These are phyloP conservation scores for Carpinus fangiana DNA, from an alignment of 306 rosid genomes.

Conservation along the genomic window DNA sequence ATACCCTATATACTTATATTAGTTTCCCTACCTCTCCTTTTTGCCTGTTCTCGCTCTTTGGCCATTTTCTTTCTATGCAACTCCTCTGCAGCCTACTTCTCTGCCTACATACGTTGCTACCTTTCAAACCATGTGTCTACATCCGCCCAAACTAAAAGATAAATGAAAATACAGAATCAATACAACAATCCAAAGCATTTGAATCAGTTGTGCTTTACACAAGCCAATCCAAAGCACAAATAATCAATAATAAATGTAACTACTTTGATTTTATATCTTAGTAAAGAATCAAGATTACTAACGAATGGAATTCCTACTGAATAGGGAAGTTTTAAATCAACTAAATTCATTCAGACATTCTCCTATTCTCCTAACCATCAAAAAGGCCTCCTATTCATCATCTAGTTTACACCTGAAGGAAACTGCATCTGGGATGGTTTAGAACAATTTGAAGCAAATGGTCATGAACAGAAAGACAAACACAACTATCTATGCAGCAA, in stretches of 20 bases:
- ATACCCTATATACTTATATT: too few relatives aligned
- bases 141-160: too few relatives aligned
- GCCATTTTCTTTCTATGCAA: too few relatives aligned
- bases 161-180: too few relatives aligned
- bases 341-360: slow-evolving; percentile 28
- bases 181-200: not conserved
- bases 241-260: slow-evolving; percentile 29
- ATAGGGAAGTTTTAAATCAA: slow-evolving; percentile 19
- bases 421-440: slow-evolving; percentile 47
- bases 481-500: slow-evolving; percentile 19
- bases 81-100: slow-evolving; percentile 92
- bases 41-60: too few relatives aligned
- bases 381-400: slow-evolving; percentile 37
- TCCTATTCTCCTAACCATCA: slow-evolving; percentile 20
- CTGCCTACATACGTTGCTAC: slow-evolving; percentile 52
- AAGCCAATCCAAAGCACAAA: too few relatives aligned
- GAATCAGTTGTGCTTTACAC: too few relatives aligned
- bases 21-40: too few relatives aligned
- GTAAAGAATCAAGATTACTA: slow-evolving; percentile 28
- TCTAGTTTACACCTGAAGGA: slow-evolving; percentile 21
- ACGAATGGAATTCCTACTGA: slow-evolving; percentile 31
- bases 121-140: too few relatives aligned
- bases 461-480: slow-evolving; percentile 9
- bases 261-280: slow-evolving; percentile 37
- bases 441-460: slow-evolving; percentile 42